A percentile compares a stretch with the other conserved stretches of the same genome.
Conservation (phyloP, 805 yeast genomes). For the Sungouiella blattae region DNA sequence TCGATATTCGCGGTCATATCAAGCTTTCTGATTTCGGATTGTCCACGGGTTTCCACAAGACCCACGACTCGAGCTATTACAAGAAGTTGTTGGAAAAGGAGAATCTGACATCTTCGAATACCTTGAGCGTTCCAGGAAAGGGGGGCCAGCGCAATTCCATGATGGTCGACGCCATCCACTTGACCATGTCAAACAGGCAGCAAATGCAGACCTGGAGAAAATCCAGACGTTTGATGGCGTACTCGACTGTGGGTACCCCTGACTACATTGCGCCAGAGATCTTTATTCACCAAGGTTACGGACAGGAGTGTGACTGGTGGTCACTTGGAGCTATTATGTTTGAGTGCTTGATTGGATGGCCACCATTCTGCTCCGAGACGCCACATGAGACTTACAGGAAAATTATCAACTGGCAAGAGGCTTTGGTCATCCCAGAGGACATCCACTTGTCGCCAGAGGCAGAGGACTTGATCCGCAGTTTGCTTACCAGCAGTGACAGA, state of each 20-base stretch:
- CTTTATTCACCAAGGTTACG: constrained; percentile 88
- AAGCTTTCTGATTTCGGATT: constrained; percentile 74
- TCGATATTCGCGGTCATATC: constrained; percentile 73
- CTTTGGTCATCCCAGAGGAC: constrained; percentile 85
- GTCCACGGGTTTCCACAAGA: constrained; percentile 88
- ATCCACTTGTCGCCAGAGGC: constrained; percentile 85
- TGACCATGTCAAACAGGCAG: constrained; percentile 92
- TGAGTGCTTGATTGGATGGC: constrained; percentile 96
- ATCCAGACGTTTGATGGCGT: constrained; percentile 88
- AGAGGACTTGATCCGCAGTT: constrained; percentile 76
- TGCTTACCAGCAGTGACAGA: constrained; percentile 74
- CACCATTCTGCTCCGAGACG: constrained; percentile 92
- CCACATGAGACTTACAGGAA: constrained; percentile 92
- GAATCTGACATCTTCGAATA: constrained; percentile 39
- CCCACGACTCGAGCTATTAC: constrained; percentile 87
- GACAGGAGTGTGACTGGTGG: constrained; percentile 99
- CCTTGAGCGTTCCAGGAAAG: constrained; percentile 17
- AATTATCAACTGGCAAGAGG: constrained; percentile 87
- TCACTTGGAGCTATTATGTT: constrained; percentile 94
- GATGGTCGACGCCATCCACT: constrained; percentile 90
- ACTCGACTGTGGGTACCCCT: constrained; percentile 95
- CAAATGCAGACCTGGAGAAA: constrained; percentile 97
- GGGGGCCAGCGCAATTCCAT: constrained; percentile 57
- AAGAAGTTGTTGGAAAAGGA: constrained; percentile 71
- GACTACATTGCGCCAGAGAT: constrained; percentile 96